A percentile compares a stretch with the other conserved stretches of the same genome.
phyloP scores from a whole-genome alignment of 129 eudicot genomes.

The Flaveria bidentis region DNA sequence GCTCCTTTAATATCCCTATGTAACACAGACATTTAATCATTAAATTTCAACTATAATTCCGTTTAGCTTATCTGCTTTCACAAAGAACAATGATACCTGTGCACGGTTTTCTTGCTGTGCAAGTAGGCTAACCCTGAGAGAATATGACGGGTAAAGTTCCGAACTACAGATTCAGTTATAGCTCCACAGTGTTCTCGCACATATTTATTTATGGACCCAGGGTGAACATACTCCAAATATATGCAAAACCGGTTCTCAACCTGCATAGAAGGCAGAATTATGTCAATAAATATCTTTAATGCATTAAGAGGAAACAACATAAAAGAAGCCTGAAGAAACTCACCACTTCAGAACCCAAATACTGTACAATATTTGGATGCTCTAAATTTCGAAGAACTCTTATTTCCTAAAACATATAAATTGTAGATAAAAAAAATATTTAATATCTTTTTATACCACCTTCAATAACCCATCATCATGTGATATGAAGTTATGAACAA shows the following conservation, averaged over 20 bases:
- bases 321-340: constrained; percentile 35
- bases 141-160: constrained; percentile 91
- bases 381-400: constrained; percentile 67
- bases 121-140: constrained; percentile 84
- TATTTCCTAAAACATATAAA: constrained; percentile 66
- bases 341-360: constrained; percentile 83
- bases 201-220: constrained; percentile 74
- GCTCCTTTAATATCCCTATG: constrained; percentile 96
- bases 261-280: constrained; percentile 39
- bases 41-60: constrained; percentile 6
- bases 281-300: not conserved
- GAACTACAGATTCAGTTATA: constrained; percentile 81
- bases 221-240: constrained; percentile 91
- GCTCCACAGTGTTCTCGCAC: constrained; percentile 81
- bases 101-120: constrained; percentile 84
- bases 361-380: constrained; percentile 88
- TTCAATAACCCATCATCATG: not conserved
- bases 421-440: not conserved
- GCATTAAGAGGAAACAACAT: constrained; percentile 4
- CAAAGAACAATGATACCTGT: constrained; percentile 53
- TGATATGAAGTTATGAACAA: not conserved
- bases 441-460: not conserved
- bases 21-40: constrained; percentile 23
- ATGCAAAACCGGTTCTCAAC: constrained; percentile 81
- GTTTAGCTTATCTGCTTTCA: constrained; percentile 10